Base-by-base conservation (phyloP, 2,329 filamentous ascomycete species). In the Macrophomina pseudophaseolina region DNA sequence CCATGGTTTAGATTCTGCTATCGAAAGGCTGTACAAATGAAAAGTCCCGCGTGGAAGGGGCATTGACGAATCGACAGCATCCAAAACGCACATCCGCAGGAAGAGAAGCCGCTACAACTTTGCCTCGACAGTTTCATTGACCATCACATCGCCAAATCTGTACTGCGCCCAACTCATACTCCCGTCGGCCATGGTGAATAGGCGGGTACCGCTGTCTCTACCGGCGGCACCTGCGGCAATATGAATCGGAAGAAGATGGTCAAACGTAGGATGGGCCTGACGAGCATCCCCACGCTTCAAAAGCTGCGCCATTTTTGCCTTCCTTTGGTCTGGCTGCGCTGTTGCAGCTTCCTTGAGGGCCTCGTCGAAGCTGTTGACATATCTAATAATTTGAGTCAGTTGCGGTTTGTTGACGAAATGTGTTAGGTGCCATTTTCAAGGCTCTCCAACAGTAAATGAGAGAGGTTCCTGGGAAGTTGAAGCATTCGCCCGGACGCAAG, bases 261-360 rank as follows among this genome's bases (percentile, higher is more conserved):
- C 88, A 69, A 88, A 85, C 2, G 79, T 83, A n/a, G 88, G 88
- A 80, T 90, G 88, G 9, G 88, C 87, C 72, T 84, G 80, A 68
- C 85, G 83, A 1, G 86, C 86, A 80, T 88, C 86, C n/a, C 69
- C 69, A 56, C 74, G 69, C 63, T 73, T 73, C 62, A 80, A 62
- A 68, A 80, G 68, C 11, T 69, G 73, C n/a, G 69, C 68, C 76
- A 80, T 79, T 8, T 73, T 75, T 51, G 71, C 69, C 64, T 75
- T 71, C 53, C 78, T 71, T 7, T 69, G 65, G 42, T 74, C 71
- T 16, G 73, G 71, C 8, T 67, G 53, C 12, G 66, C 58, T 65
- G 64, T 69, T 56, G 73, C 76, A 1, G 77, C 78, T 12, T 70
- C 62, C 49, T 68, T 66, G 6, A 71, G 49, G 16, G 67, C 69